Evolutionary conservation across 768 basidiomycete genomes (phyloP).

Genomic region (Sutorius australiensis): DNA sequence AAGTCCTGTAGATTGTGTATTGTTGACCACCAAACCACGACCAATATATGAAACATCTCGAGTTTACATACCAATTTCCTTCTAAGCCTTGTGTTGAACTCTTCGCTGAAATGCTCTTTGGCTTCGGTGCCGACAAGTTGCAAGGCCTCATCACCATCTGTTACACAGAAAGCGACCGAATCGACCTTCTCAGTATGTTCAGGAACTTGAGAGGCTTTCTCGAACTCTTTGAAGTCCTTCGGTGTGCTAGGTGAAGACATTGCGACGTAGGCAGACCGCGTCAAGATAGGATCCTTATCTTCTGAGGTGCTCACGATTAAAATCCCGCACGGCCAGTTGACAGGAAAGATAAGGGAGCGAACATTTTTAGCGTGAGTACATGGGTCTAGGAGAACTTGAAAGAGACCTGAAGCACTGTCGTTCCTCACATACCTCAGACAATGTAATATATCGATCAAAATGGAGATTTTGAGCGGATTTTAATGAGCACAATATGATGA

Average conservation of each 20-base stretch:
- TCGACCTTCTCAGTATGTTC: conserved; percentile 31
- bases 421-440: conserved; percentile 15
- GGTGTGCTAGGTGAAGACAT: conserved; percentile 17
- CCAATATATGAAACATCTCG: background rate
- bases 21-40: background rate
- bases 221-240: conserved; percentile 10
- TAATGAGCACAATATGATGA: conserved; percentile 11
- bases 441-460: background rate
- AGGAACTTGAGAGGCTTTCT: conserved; percentile 12
- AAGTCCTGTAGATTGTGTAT: conserved; percentile 36
- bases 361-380: conserved; percentile 9
- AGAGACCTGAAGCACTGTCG: background rate
- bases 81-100: conserved; percentile 53
- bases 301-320: background rate
- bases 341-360: conserved; percentile 15
- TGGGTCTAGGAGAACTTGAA: background rate
- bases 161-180: conserved; percentile 32
- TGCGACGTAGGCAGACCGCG: background rate
- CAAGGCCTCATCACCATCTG: conserved; percentile 57
- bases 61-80: conserved; percentile 49
- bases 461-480: conserved; percentile 1
- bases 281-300: conserved; percentile 7
- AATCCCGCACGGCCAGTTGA: conserved; percentile 6
- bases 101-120: conserved; percentile 52
- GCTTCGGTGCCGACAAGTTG: conserved; percentile 54